Base-by-base conservation (phyloP, 1,139 yeast genomes). In the Scheffersomyces parashehatae region DNA sequence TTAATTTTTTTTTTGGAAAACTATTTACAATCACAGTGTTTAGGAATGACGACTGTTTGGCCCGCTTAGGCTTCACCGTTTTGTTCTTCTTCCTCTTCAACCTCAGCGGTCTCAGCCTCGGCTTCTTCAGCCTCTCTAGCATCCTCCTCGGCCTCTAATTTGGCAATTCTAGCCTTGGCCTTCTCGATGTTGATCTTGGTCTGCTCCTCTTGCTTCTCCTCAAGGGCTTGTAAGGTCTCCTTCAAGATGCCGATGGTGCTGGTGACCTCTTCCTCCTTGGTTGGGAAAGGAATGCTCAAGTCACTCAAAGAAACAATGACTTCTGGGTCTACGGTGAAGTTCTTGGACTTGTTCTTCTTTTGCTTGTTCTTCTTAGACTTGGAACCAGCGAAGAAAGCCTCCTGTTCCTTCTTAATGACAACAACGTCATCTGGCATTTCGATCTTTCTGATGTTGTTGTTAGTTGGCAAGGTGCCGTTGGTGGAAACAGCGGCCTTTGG, bases 221-320 rank as follows among this genome's bases (percentile, higher is more conserved):
- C 75, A 69, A 81, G 87, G 53, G 83, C 83, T 43, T 72, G 74
- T 63, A 88, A 80, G 67, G 95, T 90, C 58, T 77, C 81, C 75
- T 84, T 83, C 68, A 93, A 81, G 56, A 82, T 75, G 48, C 75
- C 82, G 56, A 88, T 67, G 51, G 95, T 82, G 42, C 69, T 68
- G 38, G 85, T 76, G 52, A 87, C 83, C 44, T 88, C 95, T 26
- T 85, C 95, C 55, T 80, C 73, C 58, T 84, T 79, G 49, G 85
- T 75, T 61, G 99, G 99, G 55, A 91, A 82, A 42, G 88, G 76
- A 52, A 93, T 80, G 50, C 84, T 83, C 64, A 91, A 80, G 58
- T 86, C 85, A 51, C 89, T 77, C 56, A 95, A 80, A 47, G 88
- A 81, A 53, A 85, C 84, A 59, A 93, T 84, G 52, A 89, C 78